Conservation (phyloP, 2,329 filamentous ascomycete genomes). For the Aspergillus ustus region DNA sequence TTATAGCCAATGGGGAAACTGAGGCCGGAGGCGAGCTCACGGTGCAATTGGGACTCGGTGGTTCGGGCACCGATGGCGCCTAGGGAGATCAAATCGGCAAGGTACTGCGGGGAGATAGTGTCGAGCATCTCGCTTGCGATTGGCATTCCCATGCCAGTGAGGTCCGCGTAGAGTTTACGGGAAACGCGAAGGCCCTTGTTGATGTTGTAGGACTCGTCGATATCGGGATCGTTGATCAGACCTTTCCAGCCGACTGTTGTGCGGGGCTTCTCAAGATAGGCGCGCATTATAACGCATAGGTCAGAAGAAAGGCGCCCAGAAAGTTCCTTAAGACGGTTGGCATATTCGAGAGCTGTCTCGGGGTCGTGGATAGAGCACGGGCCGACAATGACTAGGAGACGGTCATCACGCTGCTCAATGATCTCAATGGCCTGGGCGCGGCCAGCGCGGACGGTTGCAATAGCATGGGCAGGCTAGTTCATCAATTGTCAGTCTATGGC, state of each 20-base stretch:
- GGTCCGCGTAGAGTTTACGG: constrained; percentile 89
- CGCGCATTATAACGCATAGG: constrained; percentile 93
- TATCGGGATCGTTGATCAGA: constrained; percentile 97
- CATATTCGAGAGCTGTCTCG: constrained; percentile 84
- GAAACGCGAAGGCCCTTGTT: constrained; percentile 96
- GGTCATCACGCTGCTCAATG: constrained; percentile 76
- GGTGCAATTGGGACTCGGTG: constrained; percentile 94
- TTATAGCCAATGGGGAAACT: constrained; percentile 99
- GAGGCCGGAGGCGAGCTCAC: constrained; percentile 90
- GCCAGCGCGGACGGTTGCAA: constrained; percentile 48
- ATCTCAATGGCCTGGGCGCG: constrained; percentile 68
- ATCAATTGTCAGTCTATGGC: constrained; percentile 22
- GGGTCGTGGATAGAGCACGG: constrained; percentile 99
- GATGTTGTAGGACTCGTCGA: constrained; percentile 96
- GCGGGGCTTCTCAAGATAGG: constrained; percentile 97
- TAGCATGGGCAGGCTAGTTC: constrained; percentile 44
- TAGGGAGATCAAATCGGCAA: constrained; percentile 92
- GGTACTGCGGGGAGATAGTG: constrained; percentile 97
- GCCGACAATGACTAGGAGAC: constrained; percentile 90
- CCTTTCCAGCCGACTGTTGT: constrained; percentile 99
- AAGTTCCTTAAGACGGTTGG: constrained; percentile 73
- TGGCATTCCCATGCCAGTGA: constrained; percentile 86
- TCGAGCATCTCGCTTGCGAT: constrained; percentile 98
- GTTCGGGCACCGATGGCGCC: constrained; percentile 95
- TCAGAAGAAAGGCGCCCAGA: constrained; percentile 80